Conservation (phyloP, 345 rosid species). For the Leavenworthia alabamica region DNA sequence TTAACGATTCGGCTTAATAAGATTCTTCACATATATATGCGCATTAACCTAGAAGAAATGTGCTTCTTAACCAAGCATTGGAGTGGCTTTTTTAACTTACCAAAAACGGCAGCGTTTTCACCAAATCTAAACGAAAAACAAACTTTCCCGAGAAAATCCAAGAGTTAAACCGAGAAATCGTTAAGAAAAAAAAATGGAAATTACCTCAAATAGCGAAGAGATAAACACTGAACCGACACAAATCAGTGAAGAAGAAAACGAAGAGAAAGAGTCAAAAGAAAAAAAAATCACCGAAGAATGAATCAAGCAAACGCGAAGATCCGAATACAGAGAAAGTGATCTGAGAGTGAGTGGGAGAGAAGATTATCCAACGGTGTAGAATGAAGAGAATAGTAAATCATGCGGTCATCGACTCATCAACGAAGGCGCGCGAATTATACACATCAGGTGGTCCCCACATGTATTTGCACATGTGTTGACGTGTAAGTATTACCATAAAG, state of each 20-base stretch:
- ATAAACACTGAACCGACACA: conserved; percentile 5
- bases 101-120: conserved; percentile 9
- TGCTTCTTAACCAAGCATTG: not conserved
- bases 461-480: conserved; percentile 24
- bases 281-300: conserved; percentile 1
- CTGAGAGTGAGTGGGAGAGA: conserved; percentile 2
- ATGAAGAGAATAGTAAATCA: not conserved
- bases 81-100: not conserved
- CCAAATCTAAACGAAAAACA: conserved; percentile 3
- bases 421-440: conserved; percentile 33
- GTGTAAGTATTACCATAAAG: conserved; percentile 13
- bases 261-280: conserved; percentile 9
- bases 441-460: conserved; percentile 34
- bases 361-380: conserved; percentile 41
- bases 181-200: not conserved
- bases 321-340: not conserved
- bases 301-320: conserved; percentile 23
- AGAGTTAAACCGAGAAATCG: not conserved
- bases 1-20: not conserved
- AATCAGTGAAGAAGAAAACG: not conserved
- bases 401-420: conserved; percentile 10
- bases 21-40: not conserved
- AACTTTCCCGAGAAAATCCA: conserved; percentile 7
- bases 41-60: not conserved
- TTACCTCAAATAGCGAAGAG: conserved; percentile 13